Evolutionary conservation across 1,139 yeast genomes (phyloP).

Genomic region (Tardiomyces digboiensis): DNA sequence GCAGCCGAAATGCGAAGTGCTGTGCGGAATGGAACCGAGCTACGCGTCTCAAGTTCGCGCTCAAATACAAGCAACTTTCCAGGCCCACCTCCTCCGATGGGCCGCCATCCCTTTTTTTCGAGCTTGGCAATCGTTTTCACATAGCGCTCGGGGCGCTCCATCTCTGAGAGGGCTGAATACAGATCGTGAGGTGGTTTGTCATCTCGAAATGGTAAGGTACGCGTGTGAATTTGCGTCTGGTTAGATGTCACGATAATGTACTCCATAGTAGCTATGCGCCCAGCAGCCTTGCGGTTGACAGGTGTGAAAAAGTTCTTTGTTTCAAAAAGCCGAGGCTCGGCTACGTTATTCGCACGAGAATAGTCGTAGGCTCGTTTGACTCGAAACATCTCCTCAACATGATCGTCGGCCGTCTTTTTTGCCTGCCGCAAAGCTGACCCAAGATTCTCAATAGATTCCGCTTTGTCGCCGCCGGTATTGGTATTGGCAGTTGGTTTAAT

Average conservation of each 20-base stretch:
- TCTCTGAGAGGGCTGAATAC: conserved; percentile 34
- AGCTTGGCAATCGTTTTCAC: conserved; percentile 28
- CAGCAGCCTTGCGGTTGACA: not conserved
- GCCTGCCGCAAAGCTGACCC: not conserved
- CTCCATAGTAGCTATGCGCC: conserved; percentile 13
- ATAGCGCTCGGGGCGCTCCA: conserved; percentile 28
- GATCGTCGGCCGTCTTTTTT: conserved; percentile 8
- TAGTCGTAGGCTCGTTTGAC: conserved; percentile 47
- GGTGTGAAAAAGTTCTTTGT: conserved; percentile 43
- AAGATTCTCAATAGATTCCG: not conserved
- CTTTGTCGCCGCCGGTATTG: no score
- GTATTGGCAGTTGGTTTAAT: no score
- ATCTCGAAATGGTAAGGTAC: conserved; percentile 34
- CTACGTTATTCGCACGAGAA: conserved; percentile 28
- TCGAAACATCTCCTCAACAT: conserved; percentile 38
- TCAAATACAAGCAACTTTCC: conserved; percentile 31
- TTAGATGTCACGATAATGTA: conserved; percentile 40
- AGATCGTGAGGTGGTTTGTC: conserved; percentile 31
- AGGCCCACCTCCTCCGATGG: conserved; percentile 35
- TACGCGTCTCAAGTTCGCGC: conserved; percentile 10
- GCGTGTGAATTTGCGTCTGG: conserved; percentile 29
- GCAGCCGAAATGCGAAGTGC: conserved; percentile 11
- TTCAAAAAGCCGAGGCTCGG: conserved; percentile 33
- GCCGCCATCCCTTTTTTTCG: conserved; percentile 35
- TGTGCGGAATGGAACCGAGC: conserved; percentile 3